Conservation (phyloP, 495 filamentous ascomycete genomes). For the Hyaloscypha bicolor region DNA sequence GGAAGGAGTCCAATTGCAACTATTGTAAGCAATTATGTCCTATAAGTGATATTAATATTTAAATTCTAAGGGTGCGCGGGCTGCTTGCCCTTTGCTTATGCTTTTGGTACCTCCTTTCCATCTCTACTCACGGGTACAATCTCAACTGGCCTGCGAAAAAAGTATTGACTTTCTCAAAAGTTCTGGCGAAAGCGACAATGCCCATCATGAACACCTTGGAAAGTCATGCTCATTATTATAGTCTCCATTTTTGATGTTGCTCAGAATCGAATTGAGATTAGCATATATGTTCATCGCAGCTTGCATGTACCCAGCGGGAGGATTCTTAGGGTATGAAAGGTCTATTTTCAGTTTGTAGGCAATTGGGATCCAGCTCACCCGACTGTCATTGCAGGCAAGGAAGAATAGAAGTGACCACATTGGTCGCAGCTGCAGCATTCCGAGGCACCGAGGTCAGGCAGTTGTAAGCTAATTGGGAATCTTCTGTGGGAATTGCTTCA, state of each 20-base stretch:
- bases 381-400: constrained; percentile 25
- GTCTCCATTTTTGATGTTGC: constrained; percentile 25
- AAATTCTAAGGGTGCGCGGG: background rate
- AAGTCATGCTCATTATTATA: constrained; percentile 36
- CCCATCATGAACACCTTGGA: constrained; percentile 44
- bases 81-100: constrained; percentile 39
- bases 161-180: constrained; percentile 38
- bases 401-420: constrained; percentile 24
- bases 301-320: constrained; percentile 30
- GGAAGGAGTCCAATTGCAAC: constrained; percentile 9
- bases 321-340: constrained; percentile 34
- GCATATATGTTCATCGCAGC: constrained; percentile 31
- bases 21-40: constrained; percentile 14
- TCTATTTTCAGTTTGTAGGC: constrained; percentile 23
- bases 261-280: constrained; percentile 30
- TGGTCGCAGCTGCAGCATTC: constrained; percentile 24
- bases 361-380: constrained; percentile 22
- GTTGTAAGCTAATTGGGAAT: constrained; percentile 24
- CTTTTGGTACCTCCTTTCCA: constrained; percentile 35
- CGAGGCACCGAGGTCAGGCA: constrained; percentile 36
- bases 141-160: constrained; percentile 38
- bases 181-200: constrained; percentile 43
- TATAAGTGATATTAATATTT: constrained; percentile 5
- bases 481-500: constrained; percentile 15
- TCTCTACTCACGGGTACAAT: constrained; percentile 41